phyloP scores from a whole-genome alignment of 345 rosid genomes.

The Arabidopsis thaliana region DNA sequence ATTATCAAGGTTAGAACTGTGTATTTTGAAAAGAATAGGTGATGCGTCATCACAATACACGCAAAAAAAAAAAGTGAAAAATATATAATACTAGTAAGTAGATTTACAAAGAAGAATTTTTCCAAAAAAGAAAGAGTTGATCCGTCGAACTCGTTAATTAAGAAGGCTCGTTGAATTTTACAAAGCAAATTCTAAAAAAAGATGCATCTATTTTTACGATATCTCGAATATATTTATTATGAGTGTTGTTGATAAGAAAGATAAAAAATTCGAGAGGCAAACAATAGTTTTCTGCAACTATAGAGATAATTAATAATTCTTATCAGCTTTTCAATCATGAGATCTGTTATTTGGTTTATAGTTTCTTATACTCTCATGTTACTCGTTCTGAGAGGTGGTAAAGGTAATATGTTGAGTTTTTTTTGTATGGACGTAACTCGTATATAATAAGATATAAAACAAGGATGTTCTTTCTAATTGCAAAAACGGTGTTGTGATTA shows the following conservation, averaged over 20 bases:
- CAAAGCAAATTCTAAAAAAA: constrained; percentile 2
- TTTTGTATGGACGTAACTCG: background rate
- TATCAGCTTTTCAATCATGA: constrained; percentile 15
- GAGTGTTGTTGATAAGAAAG: background rate
- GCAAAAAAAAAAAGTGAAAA: background rate
- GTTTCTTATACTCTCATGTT: background rate
- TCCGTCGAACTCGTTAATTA: background rate
- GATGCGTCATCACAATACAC: background rate
- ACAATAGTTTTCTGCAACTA: background rate
- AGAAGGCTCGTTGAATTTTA: background rate
- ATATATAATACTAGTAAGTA: background rate
- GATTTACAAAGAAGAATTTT: background rate
- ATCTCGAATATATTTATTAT: constrained; percentile 1
- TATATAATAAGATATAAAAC: background rate
- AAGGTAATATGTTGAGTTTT: background rate
- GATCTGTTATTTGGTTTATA: constrained; percentile 23
- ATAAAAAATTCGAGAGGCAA: background rate
- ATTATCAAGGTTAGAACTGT: too few relatives aligned
- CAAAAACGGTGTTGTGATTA: background rate
- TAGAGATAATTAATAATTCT: background rate
- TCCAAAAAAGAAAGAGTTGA: constrained; percentile 1
- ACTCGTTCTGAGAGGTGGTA: background rate
- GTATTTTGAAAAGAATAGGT: too few relatives aligned
- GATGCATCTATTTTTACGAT: constrained; percentile 6
- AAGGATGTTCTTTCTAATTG: background rate